Conservation (phyloP, 2,329 filamentous ascomycete species). For the Neofusicoccum ribis region DNA sequence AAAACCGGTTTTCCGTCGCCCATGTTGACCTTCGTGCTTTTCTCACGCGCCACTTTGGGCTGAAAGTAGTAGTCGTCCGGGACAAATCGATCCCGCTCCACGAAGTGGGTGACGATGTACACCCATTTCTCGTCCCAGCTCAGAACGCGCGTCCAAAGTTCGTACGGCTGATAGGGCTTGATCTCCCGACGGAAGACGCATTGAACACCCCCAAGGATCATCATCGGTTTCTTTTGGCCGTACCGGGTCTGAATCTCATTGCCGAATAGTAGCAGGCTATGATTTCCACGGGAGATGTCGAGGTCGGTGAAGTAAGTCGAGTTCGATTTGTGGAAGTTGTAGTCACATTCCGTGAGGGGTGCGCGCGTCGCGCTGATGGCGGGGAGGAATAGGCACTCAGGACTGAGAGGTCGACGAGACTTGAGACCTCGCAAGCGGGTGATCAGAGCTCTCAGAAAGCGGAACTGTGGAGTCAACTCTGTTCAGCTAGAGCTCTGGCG, state of each 20-base stretch:
- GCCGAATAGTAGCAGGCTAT: slow-evolving; percentile 60
- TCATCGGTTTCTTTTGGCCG: too few relatives aligned
- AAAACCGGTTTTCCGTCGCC: too few relatives aligned
- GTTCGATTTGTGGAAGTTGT: slow-evolving; percentile 81
- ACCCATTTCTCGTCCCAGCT: slow-evolving; percentile 54
- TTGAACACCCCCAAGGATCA: background rate
- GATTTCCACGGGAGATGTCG: slow-evolving; percentile 77
- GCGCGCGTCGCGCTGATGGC: too few relatives aligned
- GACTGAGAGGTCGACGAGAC: too few relatives aligned
- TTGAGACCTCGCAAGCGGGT: too few relatives aligned
- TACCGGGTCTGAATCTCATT: slow-evolving; percentile 15
- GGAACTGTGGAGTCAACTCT: too few relatives aligned
- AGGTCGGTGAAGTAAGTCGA: slow-evolving; percentile 85
- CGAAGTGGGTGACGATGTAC: slow-evolving; percentile 50
- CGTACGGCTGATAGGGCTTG: slow-evolving; percentile 45
- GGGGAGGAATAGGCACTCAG: too few relatives aligned
- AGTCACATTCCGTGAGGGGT: slow-evolving; percentile 52
- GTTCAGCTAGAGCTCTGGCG: too few relatives aligned
- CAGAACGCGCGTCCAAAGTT: slow-evolving; percentile 50
- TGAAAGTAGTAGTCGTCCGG: too few relatives aligned
- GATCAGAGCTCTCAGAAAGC: too few relatives aligned
- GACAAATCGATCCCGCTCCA: background rate
- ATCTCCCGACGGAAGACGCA: slow-evolving; percentile 51
- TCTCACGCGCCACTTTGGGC: too few relatives aligned
- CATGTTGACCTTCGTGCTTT: too few relatives aligned